Evolutionary conservation across 345 rosid genomes (phyloP).

Genomic region (Psidium guajava): DNA sequence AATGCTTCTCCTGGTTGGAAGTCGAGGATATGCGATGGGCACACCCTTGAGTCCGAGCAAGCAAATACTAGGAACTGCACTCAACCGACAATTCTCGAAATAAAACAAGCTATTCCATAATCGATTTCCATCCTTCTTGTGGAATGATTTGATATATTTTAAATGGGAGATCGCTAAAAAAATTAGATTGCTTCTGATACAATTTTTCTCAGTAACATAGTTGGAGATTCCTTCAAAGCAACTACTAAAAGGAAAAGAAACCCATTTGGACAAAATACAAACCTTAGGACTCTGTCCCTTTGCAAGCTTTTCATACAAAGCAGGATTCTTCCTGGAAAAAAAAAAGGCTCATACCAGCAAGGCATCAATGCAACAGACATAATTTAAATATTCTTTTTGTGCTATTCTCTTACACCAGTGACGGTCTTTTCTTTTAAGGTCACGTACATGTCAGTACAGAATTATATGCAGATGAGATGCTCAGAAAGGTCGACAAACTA

Average conservation of each 20-base stretch:
- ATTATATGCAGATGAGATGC: not conserved
- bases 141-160: not conserved
- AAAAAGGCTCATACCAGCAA: not conserved
- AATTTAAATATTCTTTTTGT: not conserved
- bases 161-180: not conserved
- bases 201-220: not conserved
- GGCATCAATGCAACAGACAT: not conserved
- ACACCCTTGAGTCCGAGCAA: constrained; percentile 94
- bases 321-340: constrained; percentile 46
- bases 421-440: not conserved
- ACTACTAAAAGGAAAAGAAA: not conserved
- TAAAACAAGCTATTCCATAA: not conserved
- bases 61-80: constrained; percentile 91
- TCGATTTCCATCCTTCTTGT: not conserved
- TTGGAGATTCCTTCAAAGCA: not conserved
- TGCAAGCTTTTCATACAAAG: constrained; percentile 49
- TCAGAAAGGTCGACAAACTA: not conserved
- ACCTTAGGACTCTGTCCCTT: constrained; percentile 91
- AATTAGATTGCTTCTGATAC: not conserved
- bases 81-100: not conserved
- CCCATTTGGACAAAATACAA: not conserved
- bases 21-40: constrained; percentile 83
- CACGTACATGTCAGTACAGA: not conserved
- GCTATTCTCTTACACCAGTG: not conserved
- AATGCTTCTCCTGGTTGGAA: constrained; percentile 98